phyloP scores from a whole-genome alignment of 2,329 filamentous ascomycete species.

The Xylaria sp. region DNA sequence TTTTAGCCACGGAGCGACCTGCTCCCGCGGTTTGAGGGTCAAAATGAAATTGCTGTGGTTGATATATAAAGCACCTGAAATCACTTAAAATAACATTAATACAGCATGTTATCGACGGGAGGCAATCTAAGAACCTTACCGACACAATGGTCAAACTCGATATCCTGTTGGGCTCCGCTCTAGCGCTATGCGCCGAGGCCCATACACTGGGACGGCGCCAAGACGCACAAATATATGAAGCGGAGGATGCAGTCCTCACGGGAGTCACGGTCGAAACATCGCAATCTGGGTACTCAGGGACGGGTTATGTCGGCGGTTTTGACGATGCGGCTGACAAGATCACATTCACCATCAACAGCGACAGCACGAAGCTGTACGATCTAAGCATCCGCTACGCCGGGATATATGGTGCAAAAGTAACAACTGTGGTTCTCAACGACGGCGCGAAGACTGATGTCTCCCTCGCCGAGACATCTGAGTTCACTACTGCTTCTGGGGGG shows the following conservation, averaged over 20 bases:
- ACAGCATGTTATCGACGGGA: neutral
- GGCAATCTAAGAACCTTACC: neutral
- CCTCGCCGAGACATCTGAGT: slow-evolving; percentile 3
- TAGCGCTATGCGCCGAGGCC: slow-evolving; percentile 6
- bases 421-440: slow-evolving; percentile 16
- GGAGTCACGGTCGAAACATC: slow-evolving; percentile 7
- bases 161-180: neutral
- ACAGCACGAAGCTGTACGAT: slow-evolving; percentile 17
- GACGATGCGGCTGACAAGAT: slow-evolving; percentile 20
- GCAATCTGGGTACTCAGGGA: slow-evolving; percentile 11
- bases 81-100: too few relatives aligned
- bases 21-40: neutral
- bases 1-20: neutral
- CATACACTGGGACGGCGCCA: slow-evolving; percentile 8
- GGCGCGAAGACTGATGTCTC: slow-evolving; percentile 14
- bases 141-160: neutral
- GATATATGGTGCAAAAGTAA: slow-evolving; percentile 19
- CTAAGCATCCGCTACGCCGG: slow-evolving; percentile 20
- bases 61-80: neutral
- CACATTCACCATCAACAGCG: slow-evolving; percentile 19
- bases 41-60: neutral
- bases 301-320: slow-evolving; percentile 12
- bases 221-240: slow-evolving; percentile 15
- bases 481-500: neutral
- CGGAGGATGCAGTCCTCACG: slow-evolving; percentile 12